phyloP scores from a whole-genome alignment of 768 basidiomycete genomes.

The Albatrellus ellisii region DNA sequence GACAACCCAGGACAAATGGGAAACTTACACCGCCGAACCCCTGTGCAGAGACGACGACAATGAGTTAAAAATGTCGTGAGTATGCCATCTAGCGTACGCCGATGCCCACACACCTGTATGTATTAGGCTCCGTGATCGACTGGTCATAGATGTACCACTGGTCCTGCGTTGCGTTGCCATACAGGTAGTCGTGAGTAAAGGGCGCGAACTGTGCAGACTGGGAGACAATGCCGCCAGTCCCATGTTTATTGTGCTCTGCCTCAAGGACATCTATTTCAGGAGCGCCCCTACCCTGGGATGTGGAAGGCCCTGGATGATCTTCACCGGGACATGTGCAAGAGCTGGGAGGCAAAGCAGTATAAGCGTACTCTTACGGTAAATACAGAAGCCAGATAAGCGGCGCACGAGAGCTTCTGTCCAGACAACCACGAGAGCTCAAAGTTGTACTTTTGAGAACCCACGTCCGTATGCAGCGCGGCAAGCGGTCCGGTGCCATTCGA shows the following conservation, averaged over 20 bases:
- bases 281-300: slow-evolving; percentile 45
- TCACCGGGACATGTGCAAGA: slow-evolving; percentile 65
- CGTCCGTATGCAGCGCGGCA: slow-evolving; percentile 42
- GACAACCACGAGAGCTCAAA: slow-evolving; percentile 57
- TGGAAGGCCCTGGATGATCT: slow-evolving; percentile 65
- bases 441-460: slow-evolving; percentile 38
- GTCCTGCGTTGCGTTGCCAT: slow-evolving; percentile 22
- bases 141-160: slow-evolving; percentile 24
- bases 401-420: slow-evolving; percentile 66
- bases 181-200: slow-evolving; percentile 33
- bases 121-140: slow-evolving; percentile 22
- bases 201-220: slow-evolving; percentile 67
- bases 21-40: slow-evolving; percentile 37
- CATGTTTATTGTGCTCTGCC: slow-evolving; percentile 49
- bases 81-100: too few species aligned
- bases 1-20: neutral
- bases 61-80: neutral
- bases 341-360: slow-evolving; percentile 20
- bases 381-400: slow-evolving; percentile 4
- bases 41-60: slow-evolving; percentile 9
- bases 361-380: neutral
- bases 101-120: slow-evolving; percentile 25
- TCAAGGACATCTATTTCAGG: slow-evolving; percentile 82
- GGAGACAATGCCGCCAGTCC: slow-evolving; percentile 44
- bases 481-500: slow-evolving; percentile 39